These are phyloP conservation scores for Geranium brycei DNA, from an alignment of 345 rosid genomes.

Conservation along the genomic window DNA sequence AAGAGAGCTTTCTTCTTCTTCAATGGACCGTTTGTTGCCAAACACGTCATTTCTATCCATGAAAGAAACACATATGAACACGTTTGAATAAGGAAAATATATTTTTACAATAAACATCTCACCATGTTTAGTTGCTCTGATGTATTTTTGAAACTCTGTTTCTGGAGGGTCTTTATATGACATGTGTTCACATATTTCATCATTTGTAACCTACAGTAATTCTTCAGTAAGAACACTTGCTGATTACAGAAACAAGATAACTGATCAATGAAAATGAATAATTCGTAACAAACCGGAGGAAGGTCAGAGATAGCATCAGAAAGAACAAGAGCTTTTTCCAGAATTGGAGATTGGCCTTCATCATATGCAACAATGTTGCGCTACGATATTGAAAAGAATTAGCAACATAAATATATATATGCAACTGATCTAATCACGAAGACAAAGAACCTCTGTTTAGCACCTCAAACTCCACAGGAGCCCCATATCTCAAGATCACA, in stretches of 20 bases:
- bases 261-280: no score
- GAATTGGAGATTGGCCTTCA: slow-evolving; percentile 51
- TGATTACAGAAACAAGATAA: slow-evolving; percentile 7
- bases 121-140: slow-evolving; percentile 57
- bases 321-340: slow-evolving; percentile 65
- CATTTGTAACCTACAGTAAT: slow-evolving; percentile 38
- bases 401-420: no score
- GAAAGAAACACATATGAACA: no score
- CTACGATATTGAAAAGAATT: slow-evolving; percentile 33
- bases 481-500: slow-evolving; percentile 75
- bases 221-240: background rate
- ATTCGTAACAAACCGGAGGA: slow-evolving; percentile 36
- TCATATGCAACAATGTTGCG: slow-evolving; percentile 80
- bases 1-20: slow-evolving; percentile 15
- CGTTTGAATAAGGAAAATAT: no score
- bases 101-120: background rate
- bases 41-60: no score
- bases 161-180: slow-evolving; percentile 49
- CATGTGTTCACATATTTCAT: slow-evolving; percentile 45
- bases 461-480: slow-evolving; percentile 84
- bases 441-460: no score
- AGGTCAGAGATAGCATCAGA: slow-evolving; percentile 89
- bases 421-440: no score
- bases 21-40: no score
- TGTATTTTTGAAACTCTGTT: slow-evolving; percentile 69